These are phyloP conservation scores for Boechera divaricarpa DNA, from an alignment of 345 rosid genomes.

Conservation along the genomic window DNA sequence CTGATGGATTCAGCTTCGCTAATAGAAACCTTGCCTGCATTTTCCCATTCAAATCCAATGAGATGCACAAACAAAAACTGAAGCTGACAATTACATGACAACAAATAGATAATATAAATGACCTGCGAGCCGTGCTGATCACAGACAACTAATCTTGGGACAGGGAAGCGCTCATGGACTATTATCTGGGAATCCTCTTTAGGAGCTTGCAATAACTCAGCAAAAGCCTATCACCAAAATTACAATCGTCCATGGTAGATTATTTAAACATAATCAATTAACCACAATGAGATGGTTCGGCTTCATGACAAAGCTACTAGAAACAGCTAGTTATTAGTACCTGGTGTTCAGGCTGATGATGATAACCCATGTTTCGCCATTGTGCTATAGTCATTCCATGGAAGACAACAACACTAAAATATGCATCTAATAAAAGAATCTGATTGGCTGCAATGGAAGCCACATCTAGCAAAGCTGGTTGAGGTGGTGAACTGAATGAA, in stretches of 20 bases:
- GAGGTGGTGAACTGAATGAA: conserved; percentile 80
- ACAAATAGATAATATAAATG: not conserved
- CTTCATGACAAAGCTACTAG: not conserved
- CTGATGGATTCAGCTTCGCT: conserved; percentile 94
- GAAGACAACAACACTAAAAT: conserved; percentile 90
- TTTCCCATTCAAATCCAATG: not conserved
- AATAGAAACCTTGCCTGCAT: conserved; percentile 90
- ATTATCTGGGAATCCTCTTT: conserved; percentile 73
- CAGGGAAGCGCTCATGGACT: conserved; percentile 89
- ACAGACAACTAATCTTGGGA: conserved; percentile 92
- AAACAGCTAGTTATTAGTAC: conserved; percentile 42
- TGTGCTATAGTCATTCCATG: conserved; percentile 99
- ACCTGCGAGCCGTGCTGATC: conserved; percentile 99
- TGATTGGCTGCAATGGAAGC: conserved; percentile 93
- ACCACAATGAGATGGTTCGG: not conserved
- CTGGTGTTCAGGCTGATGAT: conserved; percentile 90
- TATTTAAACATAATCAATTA: not conserved
- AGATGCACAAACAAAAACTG: not conserved
- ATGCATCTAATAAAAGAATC: conserved; percentile 88
- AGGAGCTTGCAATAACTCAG: conserved; percentile 82
- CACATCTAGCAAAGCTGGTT: conserved; percentile 91
- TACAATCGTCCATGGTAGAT: not conserved
- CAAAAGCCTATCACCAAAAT: conserved; percentile 68
- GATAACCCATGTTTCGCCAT: conserved; percentile 97
- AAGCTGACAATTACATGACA: not conserved